Evolutionary conservation across 768 basidiomycete species (phyloP), one percentile per base, ranked within the genome.

Genomic region (Pleurotus platypus): DNA sequence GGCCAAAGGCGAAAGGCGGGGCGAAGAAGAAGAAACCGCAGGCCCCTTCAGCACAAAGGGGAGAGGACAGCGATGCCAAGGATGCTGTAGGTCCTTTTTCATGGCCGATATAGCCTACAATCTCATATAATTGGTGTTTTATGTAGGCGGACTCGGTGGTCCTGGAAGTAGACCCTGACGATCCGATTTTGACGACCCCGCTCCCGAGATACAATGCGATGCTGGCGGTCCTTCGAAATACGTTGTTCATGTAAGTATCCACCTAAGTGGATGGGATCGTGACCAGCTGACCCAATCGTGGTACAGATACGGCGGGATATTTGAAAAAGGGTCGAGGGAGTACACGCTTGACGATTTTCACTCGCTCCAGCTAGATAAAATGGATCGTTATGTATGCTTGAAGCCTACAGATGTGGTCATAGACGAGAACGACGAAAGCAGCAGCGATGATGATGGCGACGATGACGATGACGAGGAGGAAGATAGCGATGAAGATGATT

Each of bases 281-380:
- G 30, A 11, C 8, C 30, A 35, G 30, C 30, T 35, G 30, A 35
- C 30, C 30, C 30, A 35, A 35, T 35, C 30, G 30, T 35, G 9
- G 2, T 30, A 2, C 58, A 90, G 91, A 56, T 95, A 95, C 64
- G 92, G 94, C 8, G 93, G 94, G 0, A 95, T 95, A 15, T 89
- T 84, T 62, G 94, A 96, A 69, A 79, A 83, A 13, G 89, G 91
- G 0, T 78, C 88, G 11, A 81, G 84, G 20, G 94, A 97, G 69
- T 94, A 90, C 62, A 95, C 93, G 0, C 75, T 97, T 5, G 92
- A 94, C 65, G 94, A 96, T 64, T 97, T 95, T 64, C 77, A 93
- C 69, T 76, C 82, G 1, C 70, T 97, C 9, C 81, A 85, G 57
- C 76, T 97, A 16, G 92, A 94, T 64, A 95, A 95, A 68, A 73